phyloP scores from a whole-genome alignment of 2,329 filamentous ascomycete species.

The Tolypocladium capitatum region DNA sequence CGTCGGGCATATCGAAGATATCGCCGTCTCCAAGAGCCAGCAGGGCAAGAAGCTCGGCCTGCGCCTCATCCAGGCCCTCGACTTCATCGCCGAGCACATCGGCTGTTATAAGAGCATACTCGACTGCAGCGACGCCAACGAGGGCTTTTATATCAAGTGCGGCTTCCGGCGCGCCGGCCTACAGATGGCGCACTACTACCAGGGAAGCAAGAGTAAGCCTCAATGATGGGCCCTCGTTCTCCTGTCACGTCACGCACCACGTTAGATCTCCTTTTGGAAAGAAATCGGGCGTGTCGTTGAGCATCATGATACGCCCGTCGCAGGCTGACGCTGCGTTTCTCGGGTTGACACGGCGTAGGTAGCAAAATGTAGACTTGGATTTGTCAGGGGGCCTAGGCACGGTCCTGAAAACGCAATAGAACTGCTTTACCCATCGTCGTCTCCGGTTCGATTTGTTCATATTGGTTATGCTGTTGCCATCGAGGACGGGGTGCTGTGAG shows the following conservation, averaged over 20 bases:
- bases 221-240: constrained; percentile 10
- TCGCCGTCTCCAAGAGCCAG: constrained; percentile 86
- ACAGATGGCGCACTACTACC: constrained; percentile 96
- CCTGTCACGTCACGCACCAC: not conserved
- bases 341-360: constrained; percentile 12
- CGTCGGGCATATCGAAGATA: constrained; percentile 95
- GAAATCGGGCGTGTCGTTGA: not conserved
- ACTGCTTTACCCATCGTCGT: not conserved
- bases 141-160: constrained; percentile 97
- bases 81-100: constrained; percentile 73
- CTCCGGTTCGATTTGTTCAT: not conserved
- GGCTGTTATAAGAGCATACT: constrained; percentile 97
- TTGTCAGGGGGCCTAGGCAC: not conserved
- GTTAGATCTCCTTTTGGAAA: not conserved
- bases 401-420: not conserved
- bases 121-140: constrained; percentile 91
- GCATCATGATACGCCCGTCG: too few relatives aligned
- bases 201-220: constrained; percentile 35
- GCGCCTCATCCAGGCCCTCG: constrained; percentile 84
- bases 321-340: not conserved
- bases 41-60: constrained; percentile 95
- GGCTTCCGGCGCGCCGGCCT: constrained; percentile 84
- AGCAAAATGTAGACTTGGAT: constrained; percentile 15
- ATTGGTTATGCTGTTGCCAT: not conserved
- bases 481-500: not conserved